A percentile compares a stretch with the other conserved stretches of the same genome.
phyloP scores from a whole-genome alignment of 2,329 filamentous ascomycete species.

The Aureobasidium subglaciale region DNA sequence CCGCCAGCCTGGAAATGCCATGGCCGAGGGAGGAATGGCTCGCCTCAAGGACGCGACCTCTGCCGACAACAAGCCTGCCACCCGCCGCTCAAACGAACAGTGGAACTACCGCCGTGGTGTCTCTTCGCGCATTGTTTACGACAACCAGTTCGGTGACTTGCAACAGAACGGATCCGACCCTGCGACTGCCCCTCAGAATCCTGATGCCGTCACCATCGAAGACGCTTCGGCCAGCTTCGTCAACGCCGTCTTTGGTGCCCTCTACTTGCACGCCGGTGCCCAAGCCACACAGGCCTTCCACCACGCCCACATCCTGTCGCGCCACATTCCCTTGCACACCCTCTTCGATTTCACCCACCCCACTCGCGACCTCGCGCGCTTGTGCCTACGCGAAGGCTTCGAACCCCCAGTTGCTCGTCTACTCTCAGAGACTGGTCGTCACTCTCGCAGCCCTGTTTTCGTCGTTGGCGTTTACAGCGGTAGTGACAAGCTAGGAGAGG shows the following conservation, averaged over 20 bases:
- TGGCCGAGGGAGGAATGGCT: constrained; percentile 26
- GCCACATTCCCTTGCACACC: constrained; percentile 46
- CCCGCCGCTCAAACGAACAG: constrained; percentile 40
- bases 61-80: constrained; percentile 18
- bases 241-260: constrained; percentile 71
- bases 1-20: constrained; percentile 35
- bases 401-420: constrained; percentile 79
- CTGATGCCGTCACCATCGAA: constrained; percentile 39
- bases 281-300: constrained; percentile 76
- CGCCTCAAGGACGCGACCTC: constrained; percentile 29
- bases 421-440: constrained; percentile 81
- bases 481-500: constrained; percentile 85
- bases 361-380: constrained; percentile 69
- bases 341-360: constrained; percentile 83
- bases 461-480: constrained; percentile 93
- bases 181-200: neutral
- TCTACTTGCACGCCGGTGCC: constrained; percentile 79
- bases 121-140: constrained; percentile 70
- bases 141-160: constrained; percentile 74
- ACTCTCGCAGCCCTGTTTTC: constrained; percentile 79
- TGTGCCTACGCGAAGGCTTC: constrained; percentile 87
- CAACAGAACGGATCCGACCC: neutral
- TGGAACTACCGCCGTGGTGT: constrained; percentile 60
- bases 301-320: constrained; percentile 65
- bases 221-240: constrained; percentile 69